phyloP scores from a whole-genome alignment of 176 grass and related monocot genomes.

The Tillandsia leiboldiana region DNA sequence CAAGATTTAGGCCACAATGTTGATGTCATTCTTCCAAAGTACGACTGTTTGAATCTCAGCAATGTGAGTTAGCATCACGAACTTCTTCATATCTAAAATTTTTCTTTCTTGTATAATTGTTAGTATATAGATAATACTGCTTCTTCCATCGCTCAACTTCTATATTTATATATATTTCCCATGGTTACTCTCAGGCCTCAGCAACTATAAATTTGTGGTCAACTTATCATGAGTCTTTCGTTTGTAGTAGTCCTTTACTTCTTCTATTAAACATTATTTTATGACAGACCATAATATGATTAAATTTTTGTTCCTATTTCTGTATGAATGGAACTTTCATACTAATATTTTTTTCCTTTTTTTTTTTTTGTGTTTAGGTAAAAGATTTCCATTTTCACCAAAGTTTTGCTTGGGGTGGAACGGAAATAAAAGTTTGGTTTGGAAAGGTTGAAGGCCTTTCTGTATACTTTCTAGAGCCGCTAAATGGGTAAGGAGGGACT shows the following conservation, averaged over 20 bases:
- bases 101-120: constrained; percentile 6
- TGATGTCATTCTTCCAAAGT: constrained; percentile 93
- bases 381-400: constrained; percentile 58
- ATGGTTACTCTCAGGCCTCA: too few species aligned
- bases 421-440: constrained; percentile 91
- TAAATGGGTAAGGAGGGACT: constrained; percentile 58
- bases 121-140: too few species aligned
- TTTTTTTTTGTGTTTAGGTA: constrained; percentile 40
- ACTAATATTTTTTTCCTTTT: neutral
- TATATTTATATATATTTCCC: neutral
- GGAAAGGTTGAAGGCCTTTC: constrained; percentile 81
- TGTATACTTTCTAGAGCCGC: constrained; percentile 95
- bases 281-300: neutral
- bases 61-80: constrained; percentile 55
- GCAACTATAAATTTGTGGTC: too few species aligned
- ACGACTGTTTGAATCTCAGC: constrained; percentile 82
- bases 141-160: neutral
- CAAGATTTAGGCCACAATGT: constrained; percentile 92
- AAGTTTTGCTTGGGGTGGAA: constrained; percentile 58
- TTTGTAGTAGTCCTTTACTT: too few species aligned
- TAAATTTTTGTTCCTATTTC: neutral
- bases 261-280: neutral
- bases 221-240: too few species aligned
- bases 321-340: neutral
- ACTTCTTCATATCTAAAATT: constrained; percentile 2